Percentiles rank a stretch among this genome's conserved stretches.
phyloP scores from a whole-genome alignment of 2,329 filamentous ascomycete genomes.

The Emmonsiellopsis sp. region DNA sequence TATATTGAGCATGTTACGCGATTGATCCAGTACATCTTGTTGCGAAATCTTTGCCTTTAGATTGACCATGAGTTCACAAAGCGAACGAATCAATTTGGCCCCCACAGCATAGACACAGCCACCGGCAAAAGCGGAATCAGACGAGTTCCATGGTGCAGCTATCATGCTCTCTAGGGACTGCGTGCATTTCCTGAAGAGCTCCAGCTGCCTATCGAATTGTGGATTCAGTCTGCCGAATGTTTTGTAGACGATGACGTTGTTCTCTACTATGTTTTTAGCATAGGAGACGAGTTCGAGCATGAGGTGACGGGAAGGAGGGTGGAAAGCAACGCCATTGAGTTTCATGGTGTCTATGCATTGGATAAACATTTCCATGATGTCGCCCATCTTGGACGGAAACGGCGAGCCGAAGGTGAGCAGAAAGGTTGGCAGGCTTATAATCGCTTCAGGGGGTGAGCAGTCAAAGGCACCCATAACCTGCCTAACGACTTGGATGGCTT shows the following conservation, averaged over 20 bases:
- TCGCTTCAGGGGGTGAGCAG: not conserved
- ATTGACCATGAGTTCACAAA: not conserved
- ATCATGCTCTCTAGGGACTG: not conserved
- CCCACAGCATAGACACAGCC: conserved; percentile 11
- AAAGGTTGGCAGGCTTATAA: not conserved
- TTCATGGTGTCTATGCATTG: conserved; percentile 5
- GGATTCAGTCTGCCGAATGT: conserved; percentile 3
- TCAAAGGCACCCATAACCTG: not conserved
- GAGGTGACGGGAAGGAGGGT: conserved; percentile 4
- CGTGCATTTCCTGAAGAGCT: conserved; percentile 5
- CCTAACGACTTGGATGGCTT: not conserved
- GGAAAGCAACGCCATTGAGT: conserved; percentile 4
- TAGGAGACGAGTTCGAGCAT: conserved; percentile 5
- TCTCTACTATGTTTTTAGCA: conserved; percentile 12
- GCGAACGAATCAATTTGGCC: conserved; percentile 4
- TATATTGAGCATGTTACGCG: not conserved
- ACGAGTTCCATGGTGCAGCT: not conserved
- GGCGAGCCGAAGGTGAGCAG: not conserved
- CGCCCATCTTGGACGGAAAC: not conserved
- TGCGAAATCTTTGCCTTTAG: not conserved
- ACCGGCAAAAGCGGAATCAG: conserved; percentile 8
- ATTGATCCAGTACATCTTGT: not conserved
- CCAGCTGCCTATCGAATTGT: conserved; percentile 6
- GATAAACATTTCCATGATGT: conserved; percentile 6
- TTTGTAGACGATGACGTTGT: conserved; percentile 8